These are phyloP conservation scores for Fusarium sp. DNA, from an alignment of 2,329 filamentous ascomycete genomes.

Conservation along the genomic window DNA sequence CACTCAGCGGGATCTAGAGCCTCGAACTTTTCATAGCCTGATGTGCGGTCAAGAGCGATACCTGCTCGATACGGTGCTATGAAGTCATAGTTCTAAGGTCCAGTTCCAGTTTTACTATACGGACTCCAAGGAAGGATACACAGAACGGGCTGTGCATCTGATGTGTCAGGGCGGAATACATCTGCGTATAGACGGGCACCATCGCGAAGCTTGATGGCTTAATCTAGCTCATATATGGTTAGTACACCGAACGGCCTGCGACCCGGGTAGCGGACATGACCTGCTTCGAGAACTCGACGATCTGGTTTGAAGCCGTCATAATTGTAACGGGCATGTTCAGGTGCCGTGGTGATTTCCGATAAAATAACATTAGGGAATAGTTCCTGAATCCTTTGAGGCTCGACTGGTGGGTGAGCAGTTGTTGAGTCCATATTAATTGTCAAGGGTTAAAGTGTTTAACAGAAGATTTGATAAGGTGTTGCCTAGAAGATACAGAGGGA, in stretches of 20 bases:
- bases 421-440: too few species aligned
- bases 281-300: neutral
- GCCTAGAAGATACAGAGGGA: fast-evolving
- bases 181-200: conserved; percentile 10
- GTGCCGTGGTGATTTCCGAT: neutral
- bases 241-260: neutral
- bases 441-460: too few species aligned
- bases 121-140: conserved; percentile 18
- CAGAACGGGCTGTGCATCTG: neutral
- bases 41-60: neutral
- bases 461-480: neutral
- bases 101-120: conserved; percentile 20
- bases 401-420: neutral
- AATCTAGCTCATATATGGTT: neutral
- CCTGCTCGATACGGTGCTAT: conserved; percentile 13
- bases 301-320: neutral
- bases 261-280: neutral
- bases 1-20: conserved; percentile 17
- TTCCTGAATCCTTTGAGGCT: neutral
- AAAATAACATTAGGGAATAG: neutral
- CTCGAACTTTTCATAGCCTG: conserved; percentile 26
- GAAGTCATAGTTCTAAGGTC: neutral
- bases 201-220: conserved; percentile 10
- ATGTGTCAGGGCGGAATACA: neutral
- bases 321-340: neutral